A percentile compares a stretch with the other conserved stretches of the same genome.
Conservation (phyloP, 78 protist species). For the Dictyostelium brefeldianum region DNA sequence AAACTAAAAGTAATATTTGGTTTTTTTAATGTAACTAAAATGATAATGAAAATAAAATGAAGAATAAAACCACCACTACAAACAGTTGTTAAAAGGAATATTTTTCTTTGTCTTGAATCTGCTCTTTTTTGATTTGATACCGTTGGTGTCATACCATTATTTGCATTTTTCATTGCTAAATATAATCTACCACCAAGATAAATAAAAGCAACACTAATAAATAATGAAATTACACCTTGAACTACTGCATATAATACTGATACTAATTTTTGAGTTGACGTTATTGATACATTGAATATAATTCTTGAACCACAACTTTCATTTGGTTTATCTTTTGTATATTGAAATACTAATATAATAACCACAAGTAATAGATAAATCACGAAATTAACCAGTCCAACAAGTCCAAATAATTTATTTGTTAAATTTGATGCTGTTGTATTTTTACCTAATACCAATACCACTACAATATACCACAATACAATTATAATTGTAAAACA, state of each 20-base stretch:
- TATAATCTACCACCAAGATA: not conserved
- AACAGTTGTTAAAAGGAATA: not conserved
- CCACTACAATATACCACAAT: not conserved
- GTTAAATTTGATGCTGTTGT: not conserved
- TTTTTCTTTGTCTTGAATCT: not conserved
- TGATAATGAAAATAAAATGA: slow-evolving; percentile 14
- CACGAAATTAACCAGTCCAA: not conserved
- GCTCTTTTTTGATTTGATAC: not conserved
- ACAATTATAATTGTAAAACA: slow-evolving; percentile 30
- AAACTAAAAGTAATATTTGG: not conserved
- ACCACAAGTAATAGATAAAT: slow-evolving; percentile 21
- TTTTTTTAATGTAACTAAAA: not conserved
- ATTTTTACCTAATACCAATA: not conserved
- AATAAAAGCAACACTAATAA: slow-evolving; percentile 15
- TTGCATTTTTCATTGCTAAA: not conserved
- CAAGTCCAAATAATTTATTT: not conserved
- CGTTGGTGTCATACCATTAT: too few species aligned
- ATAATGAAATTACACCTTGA: slow-evolving; percentile 5
- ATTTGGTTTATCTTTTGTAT: not conserved
- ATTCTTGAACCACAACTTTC: not conserved
- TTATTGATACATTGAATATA: not conserved
- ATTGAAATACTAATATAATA: not conserved
- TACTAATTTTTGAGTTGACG: not conserved
- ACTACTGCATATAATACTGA: slow-evolving; percentile 20
- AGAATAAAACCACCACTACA: slow-evolving; percentile 19